A percentile compares a stretch with the other conserved stretches of the same genome.
Evolutionary conservation across 2,329 filamentous ascomycete genomes (phyloP).

Genomic region (Alternaria consortialis): DNA sequence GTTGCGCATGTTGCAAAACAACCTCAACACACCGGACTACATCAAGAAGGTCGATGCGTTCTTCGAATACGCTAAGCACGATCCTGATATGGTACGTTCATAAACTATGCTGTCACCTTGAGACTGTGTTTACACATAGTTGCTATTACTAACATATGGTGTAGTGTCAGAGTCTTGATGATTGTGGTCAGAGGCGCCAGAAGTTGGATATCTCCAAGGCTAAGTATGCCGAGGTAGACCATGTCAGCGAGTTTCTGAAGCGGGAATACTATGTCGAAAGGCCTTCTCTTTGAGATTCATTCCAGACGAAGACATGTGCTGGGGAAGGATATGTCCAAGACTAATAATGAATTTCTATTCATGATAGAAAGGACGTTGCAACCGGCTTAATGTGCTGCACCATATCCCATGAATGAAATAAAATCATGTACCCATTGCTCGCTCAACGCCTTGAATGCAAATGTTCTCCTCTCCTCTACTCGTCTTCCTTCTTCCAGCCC

Average conservation of each 20-base stretch:
- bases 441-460: not conserved
- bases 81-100: constrained; percentile 31
- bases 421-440: not conserved
- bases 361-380: not conserved
- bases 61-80: constrained; percentile 33
- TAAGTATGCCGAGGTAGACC: constrained; percentile 29
- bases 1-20: constrained; percentile 15
- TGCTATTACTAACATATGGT: not conserved
- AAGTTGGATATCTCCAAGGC: constrained; percentile 3
- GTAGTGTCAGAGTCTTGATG: constrained; percentile 29
- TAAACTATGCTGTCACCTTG: not conserved
- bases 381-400: not conserved
- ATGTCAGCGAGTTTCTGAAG: constrained; percentile 27
- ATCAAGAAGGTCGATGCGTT: constrained; percentile 23
- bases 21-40: constrained; percentile 9
- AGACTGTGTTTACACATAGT: not conserved
- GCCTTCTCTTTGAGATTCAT: not conserved
- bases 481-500: constrained; percentile 22
- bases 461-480: not conserved
- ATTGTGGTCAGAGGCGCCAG: constrained; percentile 22
- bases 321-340: not conserved
- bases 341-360: not conserved
- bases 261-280: constrained; percentile 34
- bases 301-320: not conserved
- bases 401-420: not conserved